Percentiles rank a stretch among this genome's conserved stretches.
Evolutionary conservation across 208 protist species (phyloP).

Genomic region (Novymonas esmeraldas): DNA sequence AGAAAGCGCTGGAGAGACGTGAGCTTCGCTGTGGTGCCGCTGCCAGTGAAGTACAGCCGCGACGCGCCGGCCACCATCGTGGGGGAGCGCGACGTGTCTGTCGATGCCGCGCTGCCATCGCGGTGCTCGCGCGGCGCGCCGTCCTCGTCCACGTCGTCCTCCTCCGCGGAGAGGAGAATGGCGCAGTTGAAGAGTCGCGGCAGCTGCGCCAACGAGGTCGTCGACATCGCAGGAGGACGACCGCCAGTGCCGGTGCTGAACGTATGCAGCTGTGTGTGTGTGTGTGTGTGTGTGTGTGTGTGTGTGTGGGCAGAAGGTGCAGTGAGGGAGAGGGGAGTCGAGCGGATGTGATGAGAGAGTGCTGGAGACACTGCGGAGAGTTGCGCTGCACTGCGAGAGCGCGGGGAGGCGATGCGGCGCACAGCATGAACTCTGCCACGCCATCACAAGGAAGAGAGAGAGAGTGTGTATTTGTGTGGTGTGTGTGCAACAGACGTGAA

Average conservation of each 20-base stretch:
- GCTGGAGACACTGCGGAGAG: neutral
- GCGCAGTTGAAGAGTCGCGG: slow-evolving; percentile 1
- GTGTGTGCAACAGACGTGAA: neutral
- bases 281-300: neutral
- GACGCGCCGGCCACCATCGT: neutral
- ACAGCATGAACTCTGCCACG: no score
- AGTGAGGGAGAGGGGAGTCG: neutral
- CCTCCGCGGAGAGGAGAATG: neutral
- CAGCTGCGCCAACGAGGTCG: neutral
- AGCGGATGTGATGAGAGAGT: neutral
- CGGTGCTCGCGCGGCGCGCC: neutral
- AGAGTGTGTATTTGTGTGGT: no score
- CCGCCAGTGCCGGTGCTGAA: neutral
- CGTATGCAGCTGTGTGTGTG: neutral
- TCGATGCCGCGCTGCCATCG: neutral
- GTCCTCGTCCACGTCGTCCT: neutral
- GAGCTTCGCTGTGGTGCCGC: neutral
- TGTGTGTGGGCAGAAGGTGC: neutral
- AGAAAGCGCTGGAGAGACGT: slow-evolving; percentile 13
- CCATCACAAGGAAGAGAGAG: no score
- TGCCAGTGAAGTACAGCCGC: slow-evolving; percentile 13
- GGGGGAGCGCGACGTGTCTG: neutral
- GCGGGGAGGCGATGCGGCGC: no score
- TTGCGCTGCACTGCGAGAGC: neutral
- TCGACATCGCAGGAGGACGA: neutral